Evolutionary conservation across 139 green algal species (phyloP), one percentile per base, ranked within the genome.

Genomic region (Ettlia oleoabundans): DNA sequence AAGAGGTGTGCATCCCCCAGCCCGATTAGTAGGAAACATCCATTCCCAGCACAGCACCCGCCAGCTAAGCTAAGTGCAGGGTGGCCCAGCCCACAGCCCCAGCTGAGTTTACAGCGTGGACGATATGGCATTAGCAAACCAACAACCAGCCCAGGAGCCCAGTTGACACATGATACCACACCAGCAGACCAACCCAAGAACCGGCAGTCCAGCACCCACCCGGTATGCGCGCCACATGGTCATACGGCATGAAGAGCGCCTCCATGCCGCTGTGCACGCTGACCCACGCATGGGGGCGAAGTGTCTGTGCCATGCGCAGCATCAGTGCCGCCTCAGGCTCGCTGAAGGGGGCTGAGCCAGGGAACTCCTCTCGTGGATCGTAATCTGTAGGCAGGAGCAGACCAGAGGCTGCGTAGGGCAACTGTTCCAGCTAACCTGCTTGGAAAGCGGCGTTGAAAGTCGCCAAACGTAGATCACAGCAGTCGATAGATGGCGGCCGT

Each of bases 261-360:
- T 98, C 93, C 96, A 99, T 99, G 66, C 97, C 97, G 30, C 88
- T 95, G 88, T 99, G 97, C 42, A 98, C 88, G 80, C 98, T 98
- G 41, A 98, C 77, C 96, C 95, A 99, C 15, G 95, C 90, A 76
- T 99, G 95, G 24, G 96, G 97, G 62, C 87, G 75, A 19, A 98
- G 94, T 18, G 77, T 55, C 15, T 85, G 61, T 2, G 93, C 92
- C 15, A 97, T 47, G 13, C 79, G 63, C 21, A 84, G 67, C 52
- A 98, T 19, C 26, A 98, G 78, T 52, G 87, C 73, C 13, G 90
- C 86, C 85, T 99, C 97, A 7, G 97, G 97, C 87, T 99, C 97
- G 85, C 93, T 96, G 86, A 95, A 96, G 7, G 94, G 88, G 18
- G 43, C 69, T 0, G 76, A 85, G 15, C 97, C 97, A 13, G 96